A percentile compares a stretch with the other conserved stretches of the same genome.
These are phyloP conservation scores for Lizonia empirigonia DNA, from an alignment of 2,329 filamentous ascomycete genomes.

Conservation along the genomic window DNA sequence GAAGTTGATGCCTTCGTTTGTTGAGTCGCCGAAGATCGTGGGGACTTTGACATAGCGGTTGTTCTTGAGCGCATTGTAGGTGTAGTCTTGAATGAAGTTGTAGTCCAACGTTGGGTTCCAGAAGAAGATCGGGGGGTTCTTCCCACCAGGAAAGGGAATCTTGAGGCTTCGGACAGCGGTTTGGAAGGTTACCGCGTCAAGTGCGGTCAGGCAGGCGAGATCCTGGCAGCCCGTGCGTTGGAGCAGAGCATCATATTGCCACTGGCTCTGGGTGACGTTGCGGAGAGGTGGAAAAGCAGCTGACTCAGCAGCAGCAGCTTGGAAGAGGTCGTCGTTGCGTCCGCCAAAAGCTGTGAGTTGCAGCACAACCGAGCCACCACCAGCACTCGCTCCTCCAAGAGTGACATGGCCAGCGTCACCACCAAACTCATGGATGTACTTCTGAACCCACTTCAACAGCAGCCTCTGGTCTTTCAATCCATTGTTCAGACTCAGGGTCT, in stretches of 20 bases:
- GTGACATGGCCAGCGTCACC: conserved; percentile 49
- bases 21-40: conserved; percentile 53
- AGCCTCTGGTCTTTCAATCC: conserved; percentile 47
- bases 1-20: conserved; percentile 52
- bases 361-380: conserved; percentile 47
- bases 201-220: conserved; percentile 47
- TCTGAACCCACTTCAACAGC: conserved; percentile 45
- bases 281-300: conserved; percentile 49
- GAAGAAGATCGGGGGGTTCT: conserved; percentile 45
- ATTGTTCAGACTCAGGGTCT: conserved; percentile 44
- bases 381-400: conserved; percentile 48
- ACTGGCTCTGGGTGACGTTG: conserved; percentile 48
- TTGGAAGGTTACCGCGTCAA: conserved; percentile 48
- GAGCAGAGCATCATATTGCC: conserved; percentile 49
- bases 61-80: conserved; percentile 44
- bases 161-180: conserved; percentile 43
- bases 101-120: conserved; percentile 53
- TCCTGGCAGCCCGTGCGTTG: conserved; percentile 45
- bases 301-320: conserved; percentile 43
- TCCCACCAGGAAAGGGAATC: conserved; percentile 47
- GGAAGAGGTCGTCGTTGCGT: conserved; percentile 45
- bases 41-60: conserved; percentile 50
- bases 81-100: conserved; percentile 50
- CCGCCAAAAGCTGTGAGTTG: conserved; percentile 48
- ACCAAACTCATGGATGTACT: conserved; percentile 47